Evolutionary conservation across 2,329 filamentous ascomycete genomes (phyloP), one percentile per base, ranked within the genome.

Genomic region (Claviceps citrina): DNA sequence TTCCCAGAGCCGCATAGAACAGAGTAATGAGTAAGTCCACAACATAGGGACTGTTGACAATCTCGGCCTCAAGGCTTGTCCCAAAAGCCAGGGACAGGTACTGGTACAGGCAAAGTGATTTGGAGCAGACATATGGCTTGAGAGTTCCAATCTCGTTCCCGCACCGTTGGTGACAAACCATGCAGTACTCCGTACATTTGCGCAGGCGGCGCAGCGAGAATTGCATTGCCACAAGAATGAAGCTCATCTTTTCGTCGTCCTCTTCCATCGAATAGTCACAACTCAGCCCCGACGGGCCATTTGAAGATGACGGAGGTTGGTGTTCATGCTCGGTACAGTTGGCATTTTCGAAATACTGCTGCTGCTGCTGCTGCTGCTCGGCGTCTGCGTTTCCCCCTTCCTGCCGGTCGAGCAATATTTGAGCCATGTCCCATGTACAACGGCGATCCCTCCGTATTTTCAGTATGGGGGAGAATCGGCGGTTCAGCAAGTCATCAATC

Each of bases 71-170:
- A 41, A 93, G 76, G 49, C 76, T 85, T 2, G 84, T 81, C 0
- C 86, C 87, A 51, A 94, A 79, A 0, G 84, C 85, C n/a, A 93
- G 66, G 13, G 73, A 69, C 68, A 93, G 82, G 60, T 91, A 93
- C 53, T 95, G 87, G 51, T 83, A 93, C 4, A 93, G 64, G 51
- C 87, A 95, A 3, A 95, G 66, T 1, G 70, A 65, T 10, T 73
- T 70, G 18, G 73, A 73, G 59, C 87, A 95, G 33, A 94, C 84
- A 44, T 81, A 84, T 2, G 82, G 82, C 48, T 83, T 84, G 44
- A 86, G 64, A 2, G 80, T 74, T 49, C 79, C 74, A 28, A 89
- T 77, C 0, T 73, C 70, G 2, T 67, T 68, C 1, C 71, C 58
- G 27, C 84, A 69, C 47, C 70, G 78, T 47, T 72, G 71, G 56